Evolutionary conservation across 345 rosid species (phyloP).

Genomic region (Eucalyptus viminalis): DNA sequence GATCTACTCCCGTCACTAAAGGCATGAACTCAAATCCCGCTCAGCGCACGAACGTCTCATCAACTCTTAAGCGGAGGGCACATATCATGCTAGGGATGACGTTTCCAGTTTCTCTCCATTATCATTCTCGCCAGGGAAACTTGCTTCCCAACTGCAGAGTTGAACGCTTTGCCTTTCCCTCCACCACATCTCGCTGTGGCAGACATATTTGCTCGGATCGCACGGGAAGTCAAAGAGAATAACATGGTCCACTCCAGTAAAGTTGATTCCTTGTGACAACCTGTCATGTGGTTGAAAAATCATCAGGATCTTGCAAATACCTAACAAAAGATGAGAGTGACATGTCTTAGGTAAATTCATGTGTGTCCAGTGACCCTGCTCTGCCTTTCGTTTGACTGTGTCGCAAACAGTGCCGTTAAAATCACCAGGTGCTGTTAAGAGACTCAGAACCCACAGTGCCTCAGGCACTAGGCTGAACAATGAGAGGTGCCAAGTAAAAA

Average conservation of each 20-base stretch:
- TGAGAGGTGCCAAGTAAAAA: too few species aligned
- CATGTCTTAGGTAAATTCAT: too few species aligned
- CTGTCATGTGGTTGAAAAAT: constrained; percentile 26
- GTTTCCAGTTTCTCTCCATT: constrained; percentile 64
- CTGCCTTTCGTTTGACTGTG: fast-evolving
- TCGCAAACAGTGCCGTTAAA: neutral
- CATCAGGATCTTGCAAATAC: too few species aligned
- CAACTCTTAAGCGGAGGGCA: constrained; percentile 64
- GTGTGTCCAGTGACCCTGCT: too few species aligned
- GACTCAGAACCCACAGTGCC: too few species aligned
- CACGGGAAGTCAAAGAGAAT: constrained; percentile 77
- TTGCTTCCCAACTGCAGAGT: constrained; percentile 84
- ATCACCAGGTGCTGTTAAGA: neutral
- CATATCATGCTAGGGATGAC: constrained; percentile 84
- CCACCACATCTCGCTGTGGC: constrained; percentile 81
- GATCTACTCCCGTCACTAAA: neutral
- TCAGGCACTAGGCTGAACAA: too few species aligned
- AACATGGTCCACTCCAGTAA: constrained; percentile 71
- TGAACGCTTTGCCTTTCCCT: constrained; percentile 73
- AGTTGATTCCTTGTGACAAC: constrained; percentile 74
- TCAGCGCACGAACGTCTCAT: neutral
- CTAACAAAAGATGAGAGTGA: too few species aligned
- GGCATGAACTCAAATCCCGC: too few species aligned
- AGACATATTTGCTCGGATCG: constrained; percentile 82
- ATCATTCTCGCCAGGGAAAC: constrained; percentile 56